Conservation (phyloP, 352 stramenopile species). For the Pythium aphanidermatum region DNA sequence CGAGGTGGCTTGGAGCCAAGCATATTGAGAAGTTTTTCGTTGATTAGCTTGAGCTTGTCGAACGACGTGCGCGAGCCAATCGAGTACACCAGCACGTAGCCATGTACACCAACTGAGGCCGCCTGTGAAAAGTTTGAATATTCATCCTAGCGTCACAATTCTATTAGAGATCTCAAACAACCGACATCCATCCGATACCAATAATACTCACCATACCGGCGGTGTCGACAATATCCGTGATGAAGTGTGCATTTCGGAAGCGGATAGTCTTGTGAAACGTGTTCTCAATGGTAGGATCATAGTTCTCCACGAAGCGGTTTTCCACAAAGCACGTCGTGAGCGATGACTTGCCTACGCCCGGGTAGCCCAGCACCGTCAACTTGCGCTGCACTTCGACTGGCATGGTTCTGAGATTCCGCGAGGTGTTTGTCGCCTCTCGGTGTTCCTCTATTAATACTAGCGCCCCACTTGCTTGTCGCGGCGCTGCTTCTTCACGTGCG, state of each 20-base stretch:
- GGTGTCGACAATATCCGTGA: slow-evolving; percentile 97
- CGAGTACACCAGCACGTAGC: slow-evolving; percentile 94
- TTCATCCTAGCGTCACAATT: too few species aligned
- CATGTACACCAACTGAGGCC: slow-evolving; percentile 92
- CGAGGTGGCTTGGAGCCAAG: slow-evolving; percentile 90
- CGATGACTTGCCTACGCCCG: slow-evolving; percentile 94
- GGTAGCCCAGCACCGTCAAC: slow-evolving; percentile 92
- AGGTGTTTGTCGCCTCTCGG: slow-evolving; percentile 23
- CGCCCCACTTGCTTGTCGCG: background rate
- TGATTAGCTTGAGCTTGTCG: slow-evolving; percentile 93
- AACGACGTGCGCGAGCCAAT: slow-evolving; percentile 91
- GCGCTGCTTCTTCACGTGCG: too few species aligned
- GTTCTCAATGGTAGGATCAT: slow-evolving; percentile 96
- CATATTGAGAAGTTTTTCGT: slow-evolving; percentile 93
- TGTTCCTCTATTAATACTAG: background rate
- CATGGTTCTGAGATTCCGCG: too few species aligned
- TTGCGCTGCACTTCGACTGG: slow-evolving; percentile 94
- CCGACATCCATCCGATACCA: too few species aligned
- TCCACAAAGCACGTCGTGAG: slow-evolving; percentile 94
- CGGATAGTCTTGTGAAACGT: slow-evolving; percentile 95
- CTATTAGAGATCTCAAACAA: too few species aligned
- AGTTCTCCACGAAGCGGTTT: slow-evolving; percentile 89
- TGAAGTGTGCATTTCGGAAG: slow-evolving; percentile 95
- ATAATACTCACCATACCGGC: slow-evolving; percentile 91
- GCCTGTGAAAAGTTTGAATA: slow-evolving; percentile 96